Evolutionary conservation across 1,139 yeast genomes (phyloP), one percentile per base, ranked within the genome.

Genomic region (Zygosaccharomyces pseudobailii): DNA sequence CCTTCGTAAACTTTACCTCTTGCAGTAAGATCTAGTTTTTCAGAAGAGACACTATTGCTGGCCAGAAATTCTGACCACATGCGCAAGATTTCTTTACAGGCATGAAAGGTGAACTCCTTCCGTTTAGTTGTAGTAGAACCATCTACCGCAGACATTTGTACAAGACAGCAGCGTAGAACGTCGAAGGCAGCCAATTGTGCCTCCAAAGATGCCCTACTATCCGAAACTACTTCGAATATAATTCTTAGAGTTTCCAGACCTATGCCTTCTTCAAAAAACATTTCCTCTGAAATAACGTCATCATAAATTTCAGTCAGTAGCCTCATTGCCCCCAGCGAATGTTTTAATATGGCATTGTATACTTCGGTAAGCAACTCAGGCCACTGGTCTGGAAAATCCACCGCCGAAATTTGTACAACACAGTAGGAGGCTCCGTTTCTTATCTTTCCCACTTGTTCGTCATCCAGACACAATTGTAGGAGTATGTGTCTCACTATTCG

Each of bases 341-440:
- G 63, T 4, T 78, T 68, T 9, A 64, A 50, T 30, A 72, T 59
- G 42, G 72, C 68, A 19, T 64, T 58, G 58, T 79, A 79, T 42
- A 86, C 62, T 10, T 66, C 61, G 20, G 70, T 68, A 49, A 90
- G 63, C 40, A 92, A 71, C 27, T 74, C 75, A 0, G 97, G 96
- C 97, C 97, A 92, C 61, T 88, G 95, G 59, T 92, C 97, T 0
- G 98, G 98, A 61, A 80, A 90, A 61, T 92, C 98, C 1, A 84
- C 86, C 1, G 87, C 85, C 0, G 96, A 90, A 22, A 92, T 86
- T 58, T 86, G 95, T 2, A 87, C 86, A 23, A 88, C 78, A 10
- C 87, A 83, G 55, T 87, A 82, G 0, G 92, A 81, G 2, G 86
- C 79, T 42, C 87, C 78, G 33, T 75, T 76, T 50, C 89, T 72